Base-by-base conservation (phyloP, 2,329 filamentous ascomycete species). In the Saccharata proteae region DNA sequence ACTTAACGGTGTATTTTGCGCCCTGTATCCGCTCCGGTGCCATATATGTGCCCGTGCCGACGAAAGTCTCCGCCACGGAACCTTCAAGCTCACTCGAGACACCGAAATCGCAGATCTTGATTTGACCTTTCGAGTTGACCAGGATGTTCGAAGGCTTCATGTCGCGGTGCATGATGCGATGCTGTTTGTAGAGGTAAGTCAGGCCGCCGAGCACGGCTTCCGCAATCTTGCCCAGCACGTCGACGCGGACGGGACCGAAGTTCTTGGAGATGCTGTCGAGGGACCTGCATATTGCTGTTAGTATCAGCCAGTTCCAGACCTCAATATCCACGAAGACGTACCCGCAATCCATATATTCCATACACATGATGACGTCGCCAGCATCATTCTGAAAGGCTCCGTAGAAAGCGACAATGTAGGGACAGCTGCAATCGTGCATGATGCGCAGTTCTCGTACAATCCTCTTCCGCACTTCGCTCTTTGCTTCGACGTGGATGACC, bases 261-360 rank as follows among this genome's bases (percentile, higher is more conserved):
- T 88, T 82, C 51, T 83, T 85, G 1, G 90, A 94, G 39, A 98
- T 84, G 43, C 81, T 76, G 58, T 98, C 90, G 30, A 98, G 75
- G 16, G 90, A 81, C 30, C 90, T 94, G 53, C 40, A 35, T 30
- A n/a, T n/a, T n/a, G n/a, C n/a, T 8, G 8, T 38, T 24, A 44
- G 44, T 23, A 37, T 35, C 12, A 16, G 20, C n/a, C 20, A 22
- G 8, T 22, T 8, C 20, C 8, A n/a, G 8, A 8, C 20, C 20
- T 8, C 20, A 22, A 8, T 8, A 8, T 8, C 8, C n/a, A n/a
- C 20, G 8, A 8, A 22, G 9, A 64, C 82, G 59, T 70, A 96
- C 90, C 90, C 90, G 54, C 88, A 84, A 59, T 98, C 90, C 84
- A 93, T 93, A 55, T 98, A 96, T 57, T 98, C 90, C 90, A 98